Conservation (phyloP, 352 stramenopile species). For the Globisporangium splendens region DNA sequence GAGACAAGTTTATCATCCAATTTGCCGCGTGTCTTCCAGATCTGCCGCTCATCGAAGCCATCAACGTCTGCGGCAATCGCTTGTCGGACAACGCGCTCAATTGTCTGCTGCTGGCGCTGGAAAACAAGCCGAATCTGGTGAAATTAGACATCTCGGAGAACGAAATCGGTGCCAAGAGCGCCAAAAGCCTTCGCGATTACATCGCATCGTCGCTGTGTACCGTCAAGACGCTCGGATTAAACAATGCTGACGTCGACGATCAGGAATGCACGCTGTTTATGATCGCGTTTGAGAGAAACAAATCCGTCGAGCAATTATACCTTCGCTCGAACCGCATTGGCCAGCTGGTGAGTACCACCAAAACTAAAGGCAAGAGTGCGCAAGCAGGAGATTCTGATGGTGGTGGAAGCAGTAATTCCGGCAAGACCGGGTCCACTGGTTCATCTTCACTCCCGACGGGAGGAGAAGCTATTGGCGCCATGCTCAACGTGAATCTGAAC, state of each 20-base stretch:
- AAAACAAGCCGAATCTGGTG: slow-evolving; percentile 65
- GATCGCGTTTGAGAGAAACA: slow-evolving; percentile 70
- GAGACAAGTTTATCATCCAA: slow-evolving; percentile 53
- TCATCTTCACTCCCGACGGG: slow-evolving; percentile 31
- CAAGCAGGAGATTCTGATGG: background rate
- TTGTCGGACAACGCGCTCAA: slow-evolving; percentile 53
- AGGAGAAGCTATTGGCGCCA: slow-evolving; percentile 69
- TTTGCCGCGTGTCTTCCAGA: slow-evolving; percentile 60
- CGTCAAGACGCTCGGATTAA: slow-evolving; percentile 45
- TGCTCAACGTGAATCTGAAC: slow-evolving; percentile 78
- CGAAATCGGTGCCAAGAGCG: slow-evolving; percentile 40
- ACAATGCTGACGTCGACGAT: slow-evolving; percentile 57
- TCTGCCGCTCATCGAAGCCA: slow-evolving; percentile 57
- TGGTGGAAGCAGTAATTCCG: background rate
- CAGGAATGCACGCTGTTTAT: slow-evolving; percentile 68
- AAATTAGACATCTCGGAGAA: slow-evolving; percentile 66
- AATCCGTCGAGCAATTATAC: slow-evolving; percentile 55
- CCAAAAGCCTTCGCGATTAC: slow-evolving; percentile 46
- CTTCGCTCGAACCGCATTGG: slow-evolving; percentile 77
- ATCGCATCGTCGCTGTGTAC: slow-evolving; percentile 64
- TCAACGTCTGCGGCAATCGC: slow-evolving; percentile 60
- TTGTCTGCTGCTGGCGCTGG: slow-evolving; percentile 43
- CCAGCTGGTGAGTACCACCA: slow-evolving; percentile 28
- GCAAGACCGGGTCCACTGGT: background rate
- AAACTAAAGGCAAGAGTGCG: slow-evolving; percentile 9